These are phyloP conservation scores for Verbena officinalis DNA, from an alignment of 257 asterid genomes.

Conservation along the genomic window DNA sequence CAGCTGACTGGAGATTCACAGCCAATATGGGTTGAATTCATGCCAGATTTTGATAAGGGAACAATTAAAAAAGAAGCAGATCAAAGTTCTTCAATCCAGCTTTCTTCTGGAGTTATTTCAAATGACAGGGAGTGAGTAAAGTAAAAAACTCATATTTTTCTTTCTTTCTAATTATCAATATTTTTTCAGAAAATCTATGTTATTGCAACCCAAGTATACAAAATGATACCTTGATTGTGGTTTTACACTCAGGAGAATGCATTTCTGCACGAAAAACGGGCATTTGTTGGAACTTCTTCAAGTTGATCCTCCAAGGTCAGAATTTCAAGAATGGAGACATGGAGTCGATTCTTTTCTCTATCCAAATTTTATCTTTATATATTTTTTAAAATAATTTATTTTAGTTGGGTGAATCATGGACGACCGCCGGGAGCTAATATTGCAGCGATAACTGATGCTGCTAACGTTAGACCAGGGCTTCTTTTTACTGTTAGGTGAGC, in stretches of 20 bases:
- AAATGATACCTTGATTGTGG: constrained; percentile 37
- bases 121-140: constrained; percentile 67
- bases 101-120: constrained; percentile 55
- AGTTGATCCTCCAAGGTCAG: constrained; percentile 70
- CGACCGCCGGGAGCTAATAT: constrained; percentile 81
- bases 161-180: background rate
- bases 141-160: constrained; percentile 10
- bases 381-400: background rate
- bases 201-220: constrained; percentile 21
- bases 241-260: constrained; percentile 59
- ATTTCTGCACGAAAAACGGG: constrained; percentile 68
- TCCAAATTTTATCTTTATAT: background rate
- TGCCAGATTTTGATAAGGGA: constrained; percentile 34
- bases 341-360: background rate
- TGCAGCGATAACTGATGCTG: constrained; percentile 63
- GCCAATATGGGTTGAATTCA: constrained; percentile 71
- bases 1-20: constrained; percentile 58
- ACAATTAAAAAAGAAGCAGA: constrained; percentile 33
- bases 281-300: constrained; percentile 56
- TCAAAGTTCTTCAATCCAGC: constrained; percentile 29
- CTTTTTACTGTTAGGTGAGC: constrained; percentile 71
- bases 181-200: background rate
- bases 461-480: constrained; percentile 46
- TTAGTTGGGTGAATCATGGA: constrained; percentile 84
- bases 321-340: background rate